Percentiles rank a stretch among this genome's conserved stretches.
These are phyloP conservation scores for Hebeloma cylindrosporum DNA, from an alignment of 768 basidiomycete genomes.

Conservation along the genomic window DNA sequence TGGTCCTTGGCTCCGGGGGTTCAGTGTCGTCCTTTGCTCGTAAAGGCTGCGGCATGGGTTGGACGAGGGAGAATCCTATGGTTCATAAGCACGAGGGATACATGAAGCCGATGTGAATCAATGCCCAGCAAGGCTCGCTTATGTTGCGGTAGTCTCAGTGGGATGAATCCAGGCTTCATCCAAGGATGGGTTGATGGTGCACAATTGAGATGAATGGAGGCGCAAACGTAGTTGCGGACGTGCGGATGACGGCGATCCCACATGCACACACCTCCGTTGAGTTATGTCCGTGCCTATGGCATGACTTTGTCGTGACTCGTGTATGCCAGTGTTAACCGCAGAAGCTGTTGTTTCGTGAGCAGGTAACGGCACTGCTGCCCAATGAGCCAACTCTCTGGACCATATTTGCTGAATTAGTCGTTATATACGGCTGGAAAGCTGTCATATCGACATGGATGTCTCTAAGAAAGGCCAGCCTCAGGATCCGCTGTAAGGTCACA, in stretches of 20 bases:
- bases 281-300: too few relatives aligned
- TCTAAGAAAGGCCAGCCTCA: conserved; percentile 5
- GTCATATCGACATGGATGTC: conserved; percentile 4
- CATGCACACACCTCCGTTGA: too few relatives aligned
- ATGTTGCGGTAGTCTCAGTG: conserved; percentile 1
- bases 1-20: too few relatives aligned
- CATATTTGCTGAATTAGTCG: conserved; percentile 16
- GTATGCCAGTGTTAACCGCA: conserved; percentile 11
- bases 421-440: conserved; percentile 10
- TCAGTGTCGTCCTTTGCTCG: conserved; percentile 1
- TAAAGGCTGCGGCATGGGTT: conserved; percentile 9
- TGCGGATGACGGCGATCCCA: conserved; percentile 3
- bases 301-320: conserved; percentile 15
- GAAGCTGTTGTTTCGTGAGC: conserved; percentile 7
- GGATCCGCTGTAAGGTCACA: too few relatives aligned
- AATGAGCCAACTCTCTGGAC: conserved; percentile 13
- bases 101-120: conserved; percentile 26
- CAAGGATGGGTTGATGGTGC: not conserved
- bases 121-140: conserved; percentile 17
- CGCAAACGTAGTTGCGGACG: conserved; percentile 5
- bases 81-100: conserved; percentile 21
- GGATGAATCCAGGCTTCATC: not conserved
- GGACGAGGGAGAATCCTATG: conserved; percentile 2
- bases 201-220: not conserved
- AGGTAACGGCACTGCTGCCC: conserved; percentile 10